These are phyloP conservation scores for Francoa sonchifolia DNA, from an alignment of 441 rosid species.

Conservation along the genomic window DNA sequence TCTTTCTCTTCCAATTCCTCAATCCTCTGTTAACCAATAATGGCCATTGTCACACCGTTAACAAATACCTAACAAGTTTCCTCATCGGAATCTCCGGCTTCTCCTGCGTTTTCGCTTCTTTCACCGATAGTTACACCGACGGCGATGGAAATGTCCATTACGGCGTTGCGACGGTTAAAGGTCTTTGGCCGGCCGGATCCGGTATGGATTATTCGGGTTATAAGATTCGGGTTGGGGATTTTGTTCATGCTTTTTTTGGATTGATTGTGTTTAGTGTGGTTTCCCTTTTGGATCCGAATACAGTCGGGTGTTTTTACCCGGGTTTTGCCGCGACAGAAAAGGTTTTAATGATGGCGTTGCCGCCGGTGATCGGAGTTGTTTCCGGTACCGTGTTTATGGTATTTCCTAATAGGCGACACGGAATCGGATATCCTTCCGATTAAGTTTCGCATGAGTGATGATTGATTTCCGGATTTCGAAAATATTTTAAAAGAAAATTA, in stretches of 20 bases:
- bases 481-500: too few relatives aligned
- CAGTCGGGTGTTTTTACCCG: slow-evolving; percentile 54
- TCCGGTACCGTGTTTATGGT: slow-evolving; percentile 41
- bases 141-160: slow-evolving; percentile 41
- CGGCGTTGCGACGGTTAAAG: slow-evolving; percentile 45
- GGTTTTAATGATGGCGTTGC: slow-evolving; percentile 52
- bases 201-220: slow-evolving; percentile 39
- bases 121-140: slow-evolving; percentile 64
- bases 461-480: too few relatives aligned
- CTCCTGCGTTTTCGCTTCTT: slow-evolving; percentile 52
- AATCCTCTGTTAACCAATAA: slow-evolving; percentile 71
- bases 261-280: slow-evolving; percentile 41
- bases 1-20: slow-evolving; percentile 68
- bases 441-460: too few relatives aligned
- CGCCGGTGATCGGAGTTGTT: slow-evolving; percentile 55
- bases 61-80: slow-evolving; percentile 41
- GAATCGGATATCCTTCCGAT: slow-evolving; percentile 81
- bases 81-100: slow-evolving; percentile 46
- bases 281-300: slow-evolving; percentile 50
- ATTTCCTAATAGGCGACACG: slow-evolving; percentile 68
- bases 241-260: slow-evolving; percentile 51
- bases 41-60: slow-evolving; percentile 37
- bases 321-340: slow-evolving; percentile 35
- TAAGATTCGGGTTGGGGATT: slow-evolving; percentile 45
- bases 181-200: slow-evolving; percentile 51